These are phyloP conservation scores for Telfairia occidentalis DNA, from an alignment of 331 rosid species.

Conservation along the genomic window DNA sequence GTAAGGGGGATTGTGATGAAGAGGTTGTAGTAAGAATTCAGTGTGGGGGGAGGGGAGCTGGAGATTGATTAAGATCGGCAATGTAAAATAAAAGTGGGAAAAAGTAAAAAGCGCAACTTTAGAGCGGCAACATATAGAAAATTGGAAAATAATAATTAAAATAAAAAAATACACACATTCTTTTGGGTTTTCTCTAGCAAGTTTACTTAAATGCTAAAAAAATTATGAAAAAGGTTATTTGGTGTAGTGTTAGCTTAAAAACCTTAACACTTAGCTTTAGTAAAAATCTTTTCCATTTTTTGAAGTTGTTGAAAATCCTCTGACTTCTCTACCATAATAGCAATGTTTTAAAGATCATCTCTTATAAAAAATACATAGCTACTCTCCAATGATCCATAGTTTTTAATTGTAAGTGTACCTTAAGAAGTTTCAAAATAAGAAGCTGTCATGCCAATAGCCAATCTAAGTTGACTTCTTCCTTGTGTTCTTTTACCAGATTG, in stretches of 20 bases:
- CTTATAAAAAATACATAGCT: not conserved
- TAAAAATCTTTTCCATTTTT: not conserved
- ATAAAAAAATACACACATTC: not conserved
- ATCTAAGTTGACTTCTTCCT: not conserved
- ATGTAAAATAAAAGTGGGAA: too few species aligned
- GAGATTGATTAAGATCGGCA: not conserved
- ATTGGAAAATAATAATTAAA: not conserved
- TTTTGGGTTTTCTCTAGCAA: not conserved
- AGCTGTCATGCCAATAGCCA: not conserved
- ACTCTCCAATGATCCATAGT: not conserved
- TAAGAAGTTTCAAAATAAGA: not conserved
- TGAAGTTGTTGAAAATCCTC: not conserved
- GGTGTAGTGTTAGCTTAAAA: not conserved
- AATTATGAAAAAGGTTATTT: not conserved
- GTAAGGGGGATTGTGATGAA: not conserved
- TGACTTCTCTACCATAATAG: not conserved
- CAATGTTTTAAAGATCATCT: not conserved
- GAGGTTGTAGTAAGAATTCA: not conserved
- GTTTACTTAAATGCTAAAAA: not conserved
- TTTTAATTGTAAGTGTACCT: not conserved
- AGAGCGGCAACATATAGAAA: not conserved
- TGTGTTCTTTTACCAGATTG: conserved; percentile 7
- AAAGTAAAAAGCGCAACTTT: not conserved
- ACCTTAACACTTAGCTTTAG: not conserved
- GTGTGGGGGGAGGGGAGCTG: not conserved